phyloP scores from a whole-genome alignment of 805 yeast species.

The Candida taoyuanica region DNA sequence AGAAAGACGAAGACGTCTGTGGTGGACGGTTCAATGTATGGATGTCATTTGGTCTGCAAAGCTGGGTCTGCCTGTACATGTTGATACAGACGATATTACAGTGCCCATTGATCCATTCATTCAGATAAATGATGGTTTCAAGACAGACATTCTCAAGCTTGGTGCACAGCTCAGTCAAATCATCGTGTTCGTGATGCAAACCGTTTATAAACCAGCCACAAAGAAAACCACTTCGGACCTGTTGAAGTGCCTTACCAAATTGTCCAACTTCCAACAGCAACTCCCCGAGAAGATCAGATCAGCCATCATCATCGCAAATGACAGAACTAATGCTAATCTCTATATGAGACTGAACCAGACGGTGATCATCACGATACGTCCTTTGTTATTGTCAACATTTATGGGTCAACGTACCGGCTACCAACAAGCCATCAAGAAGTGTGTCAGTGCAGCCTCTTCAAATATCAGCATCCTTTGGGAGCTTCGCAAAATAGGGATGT shows the following conservation, averaged over 20 bases:
- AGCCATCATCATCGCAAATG: conserved; percentile 16
- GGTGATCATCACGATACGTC: conserved; percentile 33
- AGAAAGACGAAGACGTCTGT: conserved; percentile 32
- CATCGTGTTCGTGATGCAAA: conserved; percentile 29
- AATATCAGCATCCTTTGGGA: conserved; percentile 29
- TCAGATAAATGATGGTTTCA: conserved; percentile 30
- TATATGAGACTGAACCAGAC: conserved; percentile 33
- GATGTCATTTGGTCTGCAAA: conserved; percentile 36
- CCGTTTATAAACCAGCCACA: conserved; percentile 29
- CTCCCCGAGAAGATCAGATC: conserved; percentile 20
- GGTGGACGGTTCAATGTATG: conserved; percentile 38
- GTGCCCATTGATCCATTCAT: conserved; percentile 23
- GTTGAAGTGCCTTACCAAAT: conserved; percentile 21
- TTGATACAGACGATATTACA: conserved; percentile 30
- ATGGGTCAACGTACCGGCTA: conserved; percentile 28
- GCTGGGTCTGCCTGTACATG: conserved; percentile 33
- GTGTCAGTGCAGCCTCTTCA: conserved; percentile 30
- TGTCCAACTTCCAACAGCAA: conserved; percentile 24
- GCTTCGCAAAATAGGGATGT: conserved; percentile 27
- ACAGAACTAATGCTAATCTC: conserved; percentile 30
- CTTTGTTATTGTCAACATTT: conserved; percentile 32
- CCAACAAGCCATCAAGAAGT: conserved; percentile 26
- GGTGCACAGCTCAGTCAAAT: conserved; percentile 24
- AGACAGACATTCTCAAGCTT: conserved; percentile 25
- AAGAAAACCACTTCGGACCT: conserved; percentile 25